Evolutionary conservation across 352 stramenopile genomes (phyloP), one percentile per base, ranked within the genome.

Genomic region (Phytophthora rubi): DNA sequence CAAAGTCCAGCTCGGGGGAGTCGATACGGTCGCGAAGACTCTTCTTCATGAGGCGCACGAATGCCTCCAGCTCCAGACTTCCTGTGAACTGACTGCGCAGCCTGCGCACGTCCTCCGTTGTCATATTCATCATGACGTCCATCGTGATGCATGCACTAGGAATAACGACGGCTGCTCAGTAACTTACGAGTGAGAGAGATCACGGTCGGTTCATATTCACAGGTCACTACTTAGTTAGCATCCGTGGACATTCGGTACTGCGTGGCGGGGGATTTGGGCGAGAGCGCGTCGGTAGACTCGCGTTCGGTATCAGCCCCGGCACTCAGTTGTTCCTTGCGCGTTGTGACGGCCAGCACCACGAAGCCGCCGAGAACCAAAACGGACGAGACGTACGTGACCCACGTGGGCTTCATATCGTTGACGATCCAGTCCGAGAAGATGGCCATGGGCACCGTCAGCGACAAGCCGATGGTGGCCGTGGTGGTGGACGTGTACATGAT

Each of bases 401-500:
- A 71, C 10, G 65, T 77, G 15, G 90, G 89, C 13, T 70, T 52
- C 28, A 83, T 79, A 32, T 82, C 68, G 64, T 92, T 80, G 56
- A 95, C 70, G 35, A 94, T 75, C 58, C 75, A 88, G 72, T 99
- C 97, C 49, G 92, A 92, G 23, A 94, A 35, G 75, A 99, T 98
- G 10, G 97, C 97, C 60, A 99, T 83, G 30, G 97, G 97, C 45
- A 99, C 98, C 9, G 97, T 99, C 32, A 99, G 89, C 45, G 93
- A 97, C 49, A 99, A 88, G 23, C 95, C 96, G 45, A 99, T 94
- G 9, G 96, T 98, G 32, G 97, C 97, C n/a, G 98, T 94, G 12
- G 97, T 99, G 9, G 97, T 94, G 18, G 90, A 98, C 42, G 97
- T 99, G 62, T 98, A 90, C 39, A 99, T 77, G 35, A 99, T 95